Base-by-base conservation (phyloP, 768 basidiomycete species). In the Serendipita sp. region DNA sequence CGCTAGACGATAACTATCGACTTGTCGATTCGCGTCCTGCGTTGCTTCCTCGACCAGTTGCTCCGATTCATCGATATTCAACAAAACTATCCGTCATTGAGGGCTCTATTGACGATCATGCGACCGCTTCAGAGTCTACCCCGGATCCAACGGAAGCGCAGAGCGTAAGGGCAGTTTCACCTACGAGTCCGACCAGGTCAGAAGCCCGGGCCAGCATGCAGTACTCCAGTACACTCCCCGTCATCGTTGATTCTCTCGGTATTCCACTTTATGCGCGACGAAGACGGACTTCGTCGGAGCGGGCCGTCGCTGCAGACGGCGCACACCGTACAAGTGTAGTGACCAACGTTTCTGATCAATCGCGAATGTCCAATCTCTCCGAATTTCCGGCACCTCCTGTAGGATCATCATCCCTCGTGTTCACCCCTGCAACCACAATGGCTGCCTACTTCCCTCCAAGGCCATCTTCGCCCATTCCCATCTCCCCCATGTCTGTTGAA, bases 371-470 rank as follows among this genome's bases (percentile, higher is more conserved):
- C 1, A 78, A 78, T 7, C 77, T 88, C 13, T 87, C 85, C 3
- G 87, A 88, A 69, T 89, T 89, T 70, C 87, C 86, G 1, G 74
- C 73, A 7, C 86, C 86, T 2, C 86, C 86, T 0, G 66, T 66
- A 2, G 69, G 72, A n/a, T 63, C 69, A 58, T 63, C 67, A 16
- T 68, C 73, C 32, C 68, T 70, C 47, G 71, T 71, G 45, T 76
- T 76, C 58, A 71, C 77, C 68, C 78, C 79, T 32, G 24, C 56
- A n/a, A 38, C n/a, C 56, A 10, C 34, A n/a, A 24, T 60, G 28
- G 35, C 34, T n/a, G 48, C n/a, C 30, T 60, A 60, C 18, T 16
- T 60, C 30, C 56, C 56, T 8, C 56, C 11, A 60, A 10, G 56
- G 56, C 28, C n/a, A 8, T 8, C 30, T n/a, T 60, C 56, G 16